These are phyloP conservation scores for Rhizopogon vinicolor DNA, from an alignment of 768 basidiomycete species.

Conservation along the genomic window DNA sequence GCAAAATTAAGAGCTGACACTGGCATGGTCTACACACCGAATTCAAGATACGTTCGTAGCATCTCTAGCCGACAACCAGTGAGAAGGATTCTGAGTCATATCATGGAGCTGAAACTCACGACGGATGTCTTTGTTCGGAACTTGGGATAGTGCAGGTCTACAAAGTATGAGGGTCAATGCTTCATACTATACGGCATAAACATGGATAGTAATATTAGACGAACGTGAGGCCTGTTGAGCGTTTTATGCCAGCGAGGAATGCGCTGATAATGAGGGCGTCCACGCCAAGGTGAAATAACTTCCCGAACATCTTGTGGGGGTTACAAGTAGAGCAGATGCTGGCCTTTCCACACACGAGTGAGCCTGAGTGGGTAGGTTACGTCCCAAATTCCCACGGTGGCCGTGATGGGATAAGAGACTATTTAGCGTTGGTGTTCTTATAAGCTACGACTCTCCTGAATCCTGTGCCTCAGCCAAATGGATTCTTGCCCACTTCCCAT, in stretches of 20 bases:
- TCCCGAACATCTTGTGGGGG: conserved; percentile 20
- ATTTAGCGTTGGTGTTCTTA: too few species aligned
- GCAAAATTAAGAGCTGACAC: neutral
- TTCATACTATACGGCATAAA: neutral
- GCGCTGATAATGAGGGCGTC: conserved; percentile 79
- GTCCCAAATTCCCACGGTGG: too few species aligned
- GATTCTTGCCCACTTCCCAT: too few species aligned
- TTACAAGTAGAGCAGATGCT: neutral
- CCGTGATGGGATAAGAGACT: too few species aligned
- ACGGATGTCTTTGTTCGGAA: conserved; percentile 86
- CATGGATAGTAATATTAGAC: conserved; percentile 20
- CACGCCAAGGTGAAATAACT: conserved; percentile 59
- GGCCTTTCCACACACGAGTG: neutral
- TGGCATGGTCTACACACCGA: conserved; percentile 44
- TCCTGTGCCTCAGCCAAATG: too few species aligned
- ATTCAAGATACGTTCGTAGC: conserved; percentile 73
- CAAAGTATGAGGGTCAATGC: neutral
- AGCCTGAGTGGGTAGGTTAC: too few species aligned
- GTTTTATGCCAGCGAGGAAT: conserved; percentile 79
- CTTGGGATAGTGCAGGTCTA: conserved; percentile 69
- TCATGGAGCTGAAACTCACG: conserved; percentile 46
- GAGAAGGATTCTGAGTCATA: neutral
- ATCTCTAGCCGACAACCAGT: conserved; percentile 43
- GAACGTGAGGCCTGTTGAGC: conserved; percentile 83
- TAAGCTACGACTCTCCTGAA: too few species aligned